phyloP scores from a whole-genome alignment of 768 basidiomycete species.

The Hypsizygus marmoreus region DNA sequence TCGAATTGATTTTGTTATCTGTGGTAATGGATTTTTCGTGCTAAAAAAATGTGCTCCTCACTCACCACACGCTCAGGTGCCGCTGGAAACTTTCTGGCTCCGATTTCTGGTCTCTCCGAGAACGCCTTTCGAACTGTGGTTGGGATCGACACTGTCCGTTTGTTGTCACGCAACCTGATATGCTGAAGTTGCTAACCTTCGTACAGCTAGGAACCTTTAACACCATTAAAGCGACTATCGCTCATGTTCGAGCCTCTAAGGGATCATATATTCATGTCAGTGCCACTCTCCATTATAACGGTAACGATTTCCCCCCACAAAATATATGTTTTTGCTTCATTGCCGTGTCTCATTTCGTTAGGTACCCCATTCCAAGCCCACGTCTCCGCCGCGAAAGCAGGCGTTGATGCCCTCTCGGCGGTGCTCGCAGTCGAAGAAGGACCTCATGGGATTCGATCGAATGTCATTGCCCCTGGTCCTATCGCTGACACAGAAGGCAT shows the following conservation, averaged over 20 bases:
- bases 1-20: constrained; percentile 92
- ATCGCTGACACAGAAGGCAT: constrained; percentile 79
- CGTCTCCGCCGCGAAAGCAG: constrained; percentile 94
- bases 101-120: constrained; percentile 80
- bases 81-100: constrained; percentile 94
- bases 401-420: constrained; percentile 82
- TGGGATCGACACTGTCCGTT: constrained; percentile 85
- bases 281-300: constrained; percentile 84
- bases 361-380: constrained; percentile 88
- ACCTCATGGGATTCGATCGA: constrained; percentile 90
- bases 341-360: constrained; percentile 29
- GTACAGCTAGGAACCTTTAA: constrained; percentile 90
- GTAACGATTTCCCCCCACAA: constrained; percentile 40
- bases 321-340: neutral
- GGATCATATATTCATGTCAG: constrained; percentile 91
- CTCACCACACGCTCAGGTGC: constrained; percentile 57
- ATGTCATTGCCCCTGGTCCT: constrained; percentile 82
- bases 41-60: too few species aligned
- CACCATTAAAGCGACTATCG: constrained; percentile 90
- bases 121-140: constrained; percentile 93
- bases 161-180: neutral
- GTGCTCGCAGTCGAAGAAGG: constrained; percentile 94
- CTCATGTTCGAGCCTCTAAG: constrained; percentile 64
- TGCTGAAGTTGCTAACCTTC: neutral
- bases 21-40: constrained; percentile 54